These are phyloP conservation scores for Podospora conica DNA, from an alignment of 495 filamentous ascomycete genomes.

Conservation along the genomic window DNA sequence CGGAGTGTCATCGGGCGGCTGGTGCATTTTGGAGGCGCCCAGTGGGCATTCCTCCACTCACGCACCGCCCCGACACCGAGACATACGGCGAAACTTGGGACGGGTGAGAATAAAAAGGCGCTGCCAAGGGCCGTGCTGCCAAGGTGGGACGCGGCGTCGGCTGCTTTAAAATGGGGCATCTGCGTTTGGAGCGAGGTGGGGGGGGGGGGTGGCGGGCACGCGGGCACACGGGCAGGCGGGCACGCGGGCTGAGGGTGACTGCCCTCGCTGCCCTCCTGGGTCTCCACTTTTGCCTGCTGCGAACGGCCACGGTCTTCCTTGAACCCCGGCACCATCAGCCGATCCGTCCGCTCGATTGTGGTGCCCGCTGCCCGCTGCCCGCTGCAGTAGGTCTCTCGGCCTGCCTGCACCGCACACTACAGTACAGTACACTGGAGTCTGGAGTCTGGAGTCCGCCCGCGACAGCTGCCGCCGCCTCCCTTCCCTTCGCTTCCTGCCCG, in stretches of 20 bases:
- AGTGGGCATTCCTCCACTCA: neutral
- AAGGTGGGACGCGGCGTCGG: conserved; percentile 3
- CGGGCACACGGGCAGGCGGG: neutral
- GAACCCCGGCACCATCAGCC: conserved; percentile 36
- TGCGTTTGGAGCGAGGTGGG: neutral
- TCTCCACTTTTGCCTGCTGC: conserved; percentile 24
- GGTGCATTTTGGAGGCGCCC: neutral
- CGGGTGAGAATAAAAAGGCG: neutral
- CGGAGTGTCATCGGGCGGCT: neutral
- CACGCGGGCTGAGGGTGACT: conserved; percentile 11
- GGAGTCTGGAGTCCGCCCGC: no score
- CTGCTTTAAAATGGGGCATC: conserved; percentile 6
- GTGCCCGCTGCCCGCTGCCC: conserved; percentile 17
- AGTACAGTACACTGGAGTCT: no score
- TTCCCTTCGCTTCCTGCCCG: conserved; percentile 26
- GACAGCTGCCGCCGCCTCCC: conserved; percentile 30
- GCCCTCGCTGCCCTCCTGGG: conserved; percentile 3
- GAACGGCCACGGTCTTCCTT: conserved; percentile 23
- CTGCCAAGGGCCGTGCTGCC: conserved; percentile 18
- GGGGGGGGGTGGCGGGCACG: neutral
- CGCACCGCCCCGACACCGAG: neutral
- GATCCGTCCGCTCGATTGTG: conserved; percentile 34
- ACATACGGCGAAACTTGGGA: neutral
- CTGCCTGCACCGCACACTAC: no score
- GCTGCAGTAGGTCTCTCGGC: no score